Base-by-base conservation (phyloP, 139 green algal genomes). In the Desmodesmus armatus region DNA sequence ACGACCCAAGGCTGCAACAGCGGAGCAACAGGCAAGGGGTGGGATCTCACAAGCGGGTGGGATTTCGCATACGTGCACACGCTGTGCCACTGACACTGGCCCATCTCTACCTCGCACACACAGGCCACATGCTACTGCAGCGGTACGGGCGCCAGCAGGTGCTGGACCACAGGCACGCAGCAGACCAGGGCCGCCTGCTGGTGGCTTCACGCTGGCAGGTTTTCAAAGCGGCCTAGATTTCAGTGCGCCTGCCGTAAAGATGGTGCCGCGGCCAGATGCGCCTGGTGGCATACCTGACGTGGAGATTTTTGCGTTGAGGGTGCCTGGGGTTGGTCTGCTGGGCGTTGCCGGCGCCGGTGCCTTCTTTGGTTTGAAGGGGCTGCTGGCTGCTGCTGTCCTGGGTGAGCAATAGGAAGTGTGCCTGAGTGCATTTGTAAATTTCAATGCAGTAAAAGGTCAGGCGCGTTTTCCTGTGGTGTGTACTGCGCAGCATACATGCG, bases 1-100 rank as follows among this genome's bases (percentile, higher is more conserved):
- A 77, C 39, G 69, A 77, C 39, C 69, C 69, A 6, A 43, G 69
- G 35, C 40, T 77, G 35, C 69, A 77, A 55, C 69, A 31, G 51
- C 13, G 51, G 51, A 17, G 51, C 51, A 17, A 17, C 17, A n/a
- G n/a, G n/a, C n/a, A n/a, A n/a, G n/a, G n/a, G n/a, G n/a, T n/a
- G n/a, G n/a, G n/a, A n/a, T n/a, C n/a, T n/a, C n/a, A n/a, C n/a
- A n/a, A n/a, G n/a, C n/a, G n/a, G n/a, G n/a, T n/a, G n/a, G n/a
- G n/a, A n/a, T 39, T 40, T 27, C 60, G 21, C 5, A 23, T 39
- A 17, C 27, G 0, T 69, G 60, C n/a, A 39, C n/a, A 23, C 31
- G 55, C 2, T 69, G n/a, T 66, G 53, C 15, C n/a, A 23, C 53
- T 63, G 53, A 19, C n/a, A n/a, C n/a, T n/a, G n/a, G n/a, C n/a